These are phyloP conservation scores for Aspergillus carbonarius DNA, from an alignment of 2,329 filamentous ascomycete genomes.

Conservation along the genomic window DNA sequence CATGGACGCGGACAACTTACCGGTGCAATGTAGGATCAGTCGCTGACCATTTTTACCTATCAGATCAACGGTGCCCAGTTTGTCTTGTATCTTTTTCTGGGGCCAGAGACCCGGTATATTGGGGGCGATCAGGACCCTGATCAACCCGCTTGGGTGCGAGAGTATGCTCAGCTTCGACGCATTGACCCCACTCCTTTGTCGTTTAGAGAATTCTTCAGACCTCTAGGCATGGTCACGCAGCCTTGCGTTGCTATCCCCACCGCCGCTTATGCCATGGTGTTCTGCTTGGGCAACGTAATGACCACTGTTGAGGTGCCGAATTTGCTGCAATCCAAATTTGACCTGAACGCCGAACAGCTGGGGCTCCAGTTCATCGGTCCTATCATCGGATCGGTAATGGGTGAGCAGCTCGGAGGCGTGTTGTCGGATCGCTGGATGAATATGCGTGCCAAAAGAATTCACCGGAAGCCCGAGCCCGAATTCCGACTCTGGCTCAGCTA, in stretches of 20 bases:
- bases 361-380: conserved; percentile 60
- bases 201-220: conserved; percentile 53
- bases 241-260: conserved; percentile 55
- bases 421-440: conserved; percentile 60
- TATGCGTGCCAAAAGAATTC: conserved; percentile 26
- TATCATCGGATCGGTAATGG: conserved; percentile 59
- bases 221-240: conserved; percentile 48
- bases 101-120: conserved; percentile 57
- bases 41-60: conserved; percentile 9
- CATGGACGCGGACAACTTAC: neutral
- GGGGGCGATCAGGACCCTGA: conserved; percentile 27
- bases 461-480: conserved; percentile 50
- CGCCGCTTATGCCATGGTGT: conserved; percentile 58
- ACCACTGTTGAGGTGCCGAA: conserved; percentile 61
- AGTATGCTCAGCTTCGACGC: conserved; percentile 49
- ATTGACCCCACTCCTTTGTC: conserved; percentile 55
- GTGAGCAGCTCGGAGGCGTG: conserved; percentile 61
- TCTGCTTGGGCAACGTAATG: conserved; percentile 56
- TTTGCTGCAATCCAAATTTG: conserved; percentile 56
- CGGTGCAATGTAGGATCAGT: neutral
- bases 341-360: conserved; percentile 58
- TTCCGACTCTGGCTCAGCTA: conserved; percentile 61
- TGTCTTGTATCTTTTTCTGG: conserved; percentile 56
- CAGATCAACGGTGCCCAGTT: conserved; percentile 59
- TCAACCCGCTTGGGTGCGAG: conserved; percentile 41